Conservation (phyloP, 192 early-diverging fungal genomes). For the Gonapodya prolifera region DNA sequence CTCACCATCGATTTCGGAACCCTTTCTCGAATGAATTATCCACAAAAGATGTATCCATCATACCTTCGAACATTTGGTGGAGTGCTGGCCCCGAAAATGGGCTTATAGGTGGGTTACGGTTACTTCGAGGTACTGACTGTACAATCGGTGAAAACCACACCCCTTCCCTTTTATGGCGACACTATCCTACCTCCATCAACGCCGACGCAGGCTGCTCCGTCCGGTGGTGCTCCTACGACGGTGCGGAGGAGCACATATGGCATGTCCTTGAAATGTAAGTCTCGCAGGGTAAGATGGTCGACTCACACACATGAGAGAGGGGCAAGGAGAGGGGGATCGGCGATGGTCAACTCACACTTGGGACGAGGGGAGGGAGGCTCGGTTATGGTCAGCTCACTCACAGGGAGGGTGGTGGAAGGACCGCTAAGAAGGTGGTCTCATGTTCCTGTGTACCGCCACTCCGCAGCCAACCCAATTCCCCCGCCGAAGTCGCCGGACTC, state of each 20-base stretch:
- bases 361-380: too few relatives aligned
- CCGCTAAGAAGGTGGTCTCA: too few relatives aligned
- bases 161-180: not conserved
- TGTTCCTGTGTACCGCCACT: too few relatives aligned
- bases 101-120: not conserved
- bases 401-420: too few relatives aligned
- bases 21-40: too few relatives aligned
- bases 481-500: constrained; percentile 55
- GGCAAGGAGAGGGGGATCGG: too few relatives aligned
- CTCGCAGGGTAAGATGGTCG: not conserved
- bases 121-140: too few relatives aligned
- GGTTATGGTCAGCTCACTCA: too few relatives aligned
- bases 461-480: constrained; percentile 36
- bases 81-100: not conserved
- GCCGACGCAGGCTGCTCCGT: constrained; percentile 33
- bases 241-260: constrained; percentile 45
- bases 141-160: too few relatives aligned
- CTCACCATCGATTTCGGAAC: not conserved
- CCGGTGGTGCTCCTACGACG: constrained; percentile 54
- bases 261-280: constrained; percentile 40
- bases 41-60: not conserved
- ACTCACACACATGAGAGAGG: too few relatives aligned
- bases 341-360: too few relatives aligned
- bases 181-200: not conserved
- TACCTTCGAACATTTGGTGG: not conserved